These are phyloP conservation scores for Diaporthe batatas DNA, from an alignment of 2,329 filamentous ascomycete species.

Conservation along the genomic window DNA sequence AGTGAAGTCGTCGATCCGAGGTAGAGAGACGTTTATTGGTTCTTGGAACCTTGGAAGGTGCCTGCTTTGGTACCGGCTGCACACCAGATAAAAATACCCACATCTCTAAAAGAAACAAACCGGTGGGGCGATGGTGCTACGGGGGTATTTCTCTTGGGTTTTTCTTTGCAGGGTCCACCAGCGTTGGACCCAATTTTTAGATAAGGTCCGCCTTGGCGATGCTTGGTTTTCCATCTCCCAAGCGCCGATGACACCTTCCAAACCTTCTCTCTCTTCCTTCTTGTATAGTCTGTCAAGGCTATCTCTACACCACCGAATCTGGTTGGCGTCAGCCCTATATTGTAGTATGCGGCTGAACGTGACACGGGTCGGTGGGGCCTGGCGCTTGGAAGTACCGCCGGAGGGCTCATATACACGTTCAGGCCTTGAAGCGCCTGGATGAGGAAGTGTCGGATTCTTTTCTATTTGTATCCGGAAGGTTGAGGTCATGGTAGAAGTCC, in stretches of 20 bases:
- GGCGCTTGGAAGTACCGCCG: constrained; percentile 6
- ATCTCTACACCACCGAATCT: background rate
- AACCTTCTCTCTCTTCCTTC: background rate
- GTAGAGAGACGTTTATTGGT: background rate
- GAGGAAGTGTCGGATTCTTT: background rate
- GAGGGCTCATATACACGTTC: background rate
- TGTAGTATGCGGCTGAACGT: constrained; percentile 10
- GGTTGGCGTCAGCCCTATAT: background rate
- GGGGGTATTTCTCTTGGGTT: background rate
- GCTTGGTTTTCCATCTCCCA: constrained; percentile 9
- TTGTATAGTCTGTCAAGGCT: background rate
- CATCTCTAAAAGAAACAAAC: constrained; percentile 29
- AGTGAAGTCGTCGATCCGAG: background rate
- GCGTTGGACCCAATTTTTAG: constrained; percentile 19
- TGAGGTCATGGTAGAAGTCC: background rate
- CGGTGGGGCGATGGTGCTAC: constrained; percentile 27
- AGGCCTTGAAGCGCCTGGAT: background rate
- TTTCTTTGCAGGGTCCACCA: background rate
- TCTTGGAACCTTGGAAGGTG: background rate
- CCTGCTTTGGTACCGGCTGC: background rate
- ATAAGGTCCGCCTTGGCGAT: constrained; percentile 34
- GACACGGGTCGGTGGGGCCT: background rate
- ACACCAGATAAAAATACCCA: background rate
- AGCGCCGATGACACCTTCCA: constrained; percentile 19
- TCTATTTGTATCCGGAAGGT: constrained; percentile 9